phyloP scores from a whole-genome alignment of 148 eudicot species.

The Nepenthes mirabilis region DNA sequence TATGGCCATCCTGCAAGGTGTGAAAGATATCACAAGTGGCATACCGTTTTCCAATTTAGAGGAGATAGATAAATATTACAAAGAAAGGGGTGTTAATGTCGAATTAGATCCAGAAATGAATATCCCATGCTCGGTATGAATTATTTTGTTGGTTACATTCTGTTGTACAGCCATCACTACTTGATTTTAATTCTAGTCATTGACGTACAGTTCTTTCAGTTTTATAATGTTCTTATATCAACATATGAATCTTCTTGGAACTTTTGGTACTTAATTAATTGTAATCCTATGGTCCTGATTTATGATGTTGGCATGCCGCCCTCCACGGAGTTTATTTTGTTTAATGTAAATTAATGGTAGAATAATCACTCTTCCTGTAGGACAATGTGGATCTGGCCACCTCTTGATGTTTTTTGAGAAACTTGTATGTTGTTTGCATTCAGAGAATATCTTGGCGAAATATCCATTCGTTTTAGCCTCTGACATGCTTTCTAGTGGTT shows the following conservation, averaged over 20 bases:
- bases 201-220: not conserved
- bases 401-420: no score
- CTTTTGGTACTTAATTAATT: no score
- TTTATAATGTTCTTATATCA: not conserved
- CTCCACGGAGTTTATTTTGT: not conserved
- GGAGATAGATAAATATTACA: slow-evolving; percentile 56
- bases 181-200: not conserved
- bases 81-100: slow-evolving; percentile 44
- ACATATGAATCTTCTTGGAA: no score
- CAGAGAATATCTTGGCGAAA: no score
- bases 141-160: not conserved
- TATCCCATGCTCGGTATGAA: slow-evolving; percentile 85
- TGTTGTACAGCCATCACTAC: not conserved
- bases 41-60: slow-evolving; percentile 54
- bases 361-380: no score
- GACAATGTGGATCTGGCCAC: no score
- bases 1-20: slow-evolving; percentile 47
- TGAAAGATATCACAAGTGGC: slow-evolving; percentile 62
- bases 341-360: no score
- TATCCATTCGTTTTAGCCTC: no score
- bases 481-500: no score
- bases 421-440: not conserved
- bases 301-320: not conserved
- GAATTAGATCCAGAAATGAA: slow-evolving; percentile 86
- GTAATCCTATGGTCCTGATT: no score